Evolutionary conservation across 176 grass and related monocot genomes (phyloP).

Genomic region (Rhynchospora pubera): DNA sequence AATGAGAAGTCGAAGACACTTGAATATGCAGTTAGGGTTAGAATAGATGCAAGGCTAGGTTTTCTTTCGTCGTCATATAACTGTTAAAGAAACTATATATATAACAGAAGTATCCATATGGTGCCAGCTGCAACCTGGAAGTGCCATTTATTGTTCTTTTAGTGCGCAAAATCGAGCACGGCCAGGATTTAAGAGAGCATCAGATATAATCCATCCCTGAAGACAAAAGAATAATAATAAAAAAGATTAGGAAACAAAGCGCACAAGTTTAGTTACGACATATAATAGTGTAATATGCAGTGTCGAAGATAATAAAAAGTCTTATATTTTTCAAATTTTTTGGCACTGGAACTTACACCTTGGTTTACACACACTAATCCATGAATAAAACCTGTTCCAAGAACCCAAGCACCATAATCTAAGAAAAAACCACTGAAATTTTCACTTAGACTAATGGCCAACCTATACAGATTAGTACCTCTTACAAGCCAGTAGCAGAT

Average conservation of each 20-base stretch:
- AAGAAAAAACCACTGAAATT: not conserved
- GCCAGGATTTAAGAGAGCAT: slow-evolving; percentile 75
- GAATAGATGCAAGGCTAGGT: not conserved
- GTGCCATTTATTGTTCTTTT: slow-evolving; percentile 44
- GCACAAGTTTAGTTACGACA: not conserved
- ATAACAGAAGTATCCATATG: not conserved
- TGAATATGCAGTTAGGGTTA: not conserved
- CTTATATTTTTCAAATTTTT: not conserved
- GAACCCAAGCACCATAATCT: not conserved
- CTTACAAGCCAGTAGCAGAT: not conserved
- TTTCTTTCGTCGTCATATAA: not conserved
- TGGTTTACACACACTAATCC: not conserved
- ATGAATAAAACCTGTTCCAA: not conserved
- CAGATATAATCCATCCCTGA: slow-evolving; percentile 95
- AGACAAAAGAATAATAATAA: slow-evolving; percentile 9
- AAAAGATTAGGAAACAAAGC: slow-evolving; percentile 2
- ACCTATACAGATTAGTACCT: not conserved
- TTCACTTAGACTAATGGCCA: not conserved
- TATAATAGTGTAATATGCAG: not conserved
- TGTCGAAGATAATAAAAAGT: not conserved
- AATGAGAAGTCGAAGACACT: not conserved
- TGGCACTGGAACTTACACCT: not conserved
- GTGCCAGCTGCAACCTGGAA: not conserved
- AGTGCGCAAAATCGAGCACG: slow-evolving; percentile 41
- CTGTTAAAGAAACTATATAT: not conserved